Evolutionary conservation across 2,329 filamentous ascomycete species (phyloP), one percentile per base, ranked within the genome.

Genomic region (Aureobasidium sp.): DNA sequence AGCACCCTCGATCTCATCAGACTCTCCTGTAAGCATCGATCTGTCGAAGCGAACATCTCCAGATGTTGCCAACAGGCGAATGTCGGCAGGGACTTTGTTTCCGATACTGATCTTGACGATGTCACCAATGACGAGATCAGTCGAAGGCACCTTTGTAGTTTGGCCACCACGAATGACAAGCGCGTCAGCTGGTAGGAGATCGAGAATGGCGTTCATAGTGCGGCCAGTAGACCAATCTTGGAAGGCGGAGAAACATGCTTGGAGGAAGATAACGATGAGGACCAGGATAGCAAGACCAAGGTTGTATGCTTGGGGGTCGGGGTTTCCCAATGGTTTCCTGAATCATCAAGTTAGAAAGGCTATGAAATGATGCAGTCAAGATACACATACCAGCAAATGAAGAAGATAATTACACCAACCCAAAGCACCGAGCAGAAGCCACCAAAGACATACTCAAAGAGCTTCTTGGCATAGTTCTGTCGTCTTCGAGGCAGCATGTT

Each of bases 381-480:
- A 57, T 11, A 25, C n/a, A 57, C 53, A 36, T 57, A 57, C 78
- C 78, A 80, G 68, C 77, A 79, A 64, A 80, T 67, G 65, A 80
- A 80, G 72, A 80, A 79, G 67, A 80, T 71, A 64, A 80, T 72
- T 53, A 77, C 76, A 20, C 76, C 78, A 39, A 79, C 67, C 77
- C 77, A 80, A 14, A 80, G 72, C 25, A 80, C 71, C 0, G 77
- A 79, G 53, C 78, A 79, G 68, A 80, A 80, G 48, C 78, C 78
- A 39, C 78, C 78, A 66, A 80, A 80, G 62, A 80, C 64, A 63
- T 79, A 80, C 5, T 67, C 64, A 8, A 78, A 66, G 1, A 77
- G 69, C 64, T 77, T 76, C 64, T 74, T 76, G 62, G 70, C 64
- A 65, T 79, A 78, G 68, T 78, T 79, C 5, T 75, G 74, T 66